These are phyloP conservation scores for Fragilaria crotonensis DNA, from an alignment of 108 stramenopile genomes.

Conservation along the genomic window DNA sequence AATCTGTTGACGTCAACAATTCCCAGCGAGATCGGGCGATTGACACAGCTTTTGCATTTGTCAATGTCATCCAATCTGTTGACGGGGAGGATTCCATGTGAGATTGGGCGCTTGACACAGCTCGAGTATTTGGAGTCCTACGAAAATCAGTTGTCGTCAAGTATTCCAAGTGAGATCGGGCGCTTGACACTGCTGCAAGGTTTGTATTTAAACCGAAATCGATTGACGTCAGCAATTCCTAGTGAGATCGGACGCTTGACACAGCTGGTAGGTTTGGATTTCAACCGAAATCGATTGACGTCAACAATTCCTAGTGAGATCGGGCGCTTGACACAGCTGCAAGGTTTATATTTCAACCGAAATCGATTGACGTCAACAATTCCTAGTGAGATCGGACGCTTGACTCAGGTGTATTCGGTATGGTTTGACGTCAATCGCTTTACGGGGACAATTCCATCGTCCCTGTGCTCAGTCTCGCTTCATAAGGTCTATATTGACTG, in stretches of 20 bases:
- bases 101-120: too few species aligned
- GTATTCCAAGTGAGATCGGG: neutral
- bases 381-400: constrained; percentile 3
- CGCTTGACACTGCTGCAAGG: neutral
- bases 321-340: neutral
- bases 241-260: too few species aligned
- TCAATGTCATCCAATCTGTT: constrained; percentile 1
- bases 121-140: too few species aligned
- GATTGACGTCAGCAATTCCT: neutral
- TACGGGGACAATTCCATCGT: constrained; percentile 11
- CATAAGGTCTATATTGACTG: too few species aligned
- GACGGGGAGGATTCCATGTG: neutral
- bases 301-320: neutral
- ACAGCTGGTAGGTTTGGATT: neutral
- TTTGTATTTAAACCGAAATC: constrained; percentile 1
- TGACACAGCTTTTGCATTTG: constrained; percentile 8
- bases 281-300: constrained; percentile 3
- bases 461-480: too few species aligned
- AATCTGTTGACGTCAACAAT: constrained; percentile 4
- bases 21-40: constrained; percentile 1
- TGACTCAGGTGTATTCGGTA: constrained; percentile 4
- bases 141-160: constrained; percentile 1
- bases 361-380: constrained; percentile 4
- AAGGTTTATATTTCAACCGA: neutral
- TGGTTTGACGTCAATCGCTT: neutral